Percentiles rank a stretch among this genome's conserved stretches.
Conservation (phyloP, 2,329 filamentous ascomycete species). For the Cladosporium sp. region DNA sequence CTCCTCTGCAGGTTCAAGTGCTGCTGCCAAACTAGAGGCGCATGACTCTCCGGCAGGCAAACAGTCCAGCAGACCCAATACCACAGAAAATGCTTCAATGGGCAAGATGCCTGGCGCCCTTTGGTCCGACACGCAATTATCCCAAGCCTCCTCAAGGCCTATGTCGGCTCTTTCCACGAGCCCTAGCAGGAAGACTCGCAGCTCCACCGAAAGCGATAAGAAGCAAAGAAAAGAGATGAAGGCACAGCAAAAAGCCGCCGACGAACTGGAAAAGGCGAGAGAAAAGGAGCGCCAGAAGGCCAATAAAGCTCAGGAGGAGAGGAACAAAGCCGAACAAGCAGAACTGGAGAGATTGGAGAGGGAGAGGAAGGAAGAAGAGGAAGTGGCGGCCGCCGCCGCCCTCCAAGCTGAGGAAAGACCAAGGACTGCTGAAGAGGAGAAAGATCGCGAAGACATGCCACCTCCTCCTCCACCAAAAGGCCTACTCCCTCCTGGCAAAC, state of each 20-base stretch:
- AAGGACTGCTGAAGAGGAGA: constrained; percentile 25
- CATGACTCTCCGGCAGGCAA: constrained; percentile 25
- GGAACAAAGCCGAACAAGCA: constrained; percentile 27
- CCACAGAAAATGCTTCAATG: constrained; percentile 18
- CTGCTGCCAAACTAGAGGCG: constrained; percentile 55
- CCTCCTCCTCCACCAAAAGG: constrained; percentile 57
- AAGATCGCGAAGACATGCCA: constrained; percentile 52
- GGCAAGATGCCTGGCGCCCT: constrained; percentile 32
- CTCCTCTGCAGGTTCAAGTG: constrained; percentile 61
- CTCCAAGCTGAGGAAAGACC: constrained; percentile 20
- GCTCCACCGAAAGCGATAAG: constrained; percentile 59
- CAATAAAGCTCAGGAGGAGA: constrained; percentile 51
- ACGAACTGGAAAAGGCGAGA: constrained; percentile 64
- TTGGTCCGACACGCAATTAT: constrained; percentile 25
- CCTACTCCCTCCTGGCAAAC: constrained; percentile 36
- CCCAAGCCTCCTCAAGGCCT: constrained; percentile 21
- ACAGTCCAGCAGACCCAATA: constrained; percentile 14
- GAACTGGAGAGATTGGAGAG: constrained; percentile 3
- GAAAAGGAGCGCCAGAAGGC: constrained; percentile 69
- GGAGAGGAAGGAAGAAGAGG: constrained; percentile 33
- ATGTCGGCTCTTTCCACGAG: constrained; percentile 26
- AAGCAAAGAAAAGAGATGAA: constrained; percentile 59
- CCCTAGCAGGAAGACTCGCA: constrained; percentile 49
- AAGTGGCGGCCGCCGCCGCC: constrained; percentile 32
- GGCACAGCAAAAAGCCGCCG: constrained; percentile 58